A percentile compares a stretch with the other conserved stretches of the same genome.
These are phyloP conservation scores for Royoungia palumana DNA, from an alignment of 768 basidiomycete genomes.

Conservation along the genomic window DNA sequence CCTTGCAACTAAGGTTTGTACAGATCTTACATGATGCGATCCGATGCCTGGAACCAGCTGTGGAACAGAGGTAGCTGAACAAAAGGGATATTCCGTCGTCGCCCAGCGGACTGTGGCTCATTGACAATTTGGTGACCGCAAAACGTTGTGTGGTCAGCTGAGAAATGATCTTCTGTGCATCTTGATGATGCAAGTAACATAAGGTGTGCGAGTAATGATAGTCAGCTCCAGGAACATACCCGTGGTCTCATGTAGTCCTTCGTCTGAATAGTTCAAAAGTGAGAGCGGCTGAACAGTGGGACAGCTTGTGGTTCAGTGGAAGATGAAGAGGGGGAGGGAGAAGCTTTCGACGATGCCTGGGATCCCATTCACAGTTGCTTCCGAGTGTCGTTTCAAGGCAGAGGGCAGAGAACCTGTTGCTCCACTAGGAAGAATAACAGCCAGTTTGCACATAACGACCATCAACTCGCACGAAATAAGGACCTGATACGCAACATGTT, in stretches of 20 bases:
- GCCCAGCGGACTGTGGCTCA: slow-evolving; percentile 56
- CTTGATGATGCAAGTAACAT: slow-evolving; percentile 30
- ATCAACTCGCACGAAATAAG: background rate
- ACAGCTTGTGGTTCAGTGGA: slow-evolving; percentile 4
- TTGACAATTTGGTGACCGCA: slow-evolving; percentile 46
- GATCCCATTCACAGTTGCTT: slow-evolving; percentile 14
- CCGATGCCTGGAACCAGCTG: slow-evolving; percentile 43
- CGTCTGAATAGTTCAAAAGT: slow-evolving; percentile 16
- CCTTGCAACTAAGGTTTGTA: slow-evolving; percentile 51
- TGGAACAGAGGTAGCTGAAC: slow-evolving; percentile 53
- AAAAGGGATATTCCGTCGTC: slow-evolving; percentile 54
- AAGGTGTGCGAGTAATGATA: background rate
- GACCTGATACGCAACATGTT: background rate
- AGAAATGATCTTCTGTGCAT: slow-evolving; percentile 51
- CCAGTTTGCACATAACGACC: background rate
- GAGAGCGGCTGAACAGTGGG: slow-evolving; percentile 14
- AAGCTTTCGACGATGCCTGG: background rate
- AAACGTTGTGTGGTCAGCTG: slow-evolving; percentile 41
- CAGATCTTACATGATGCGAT: slow-evolving; percentile 47
- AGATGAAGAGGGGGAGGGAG: background rate
- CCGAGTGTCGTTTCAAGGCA: background rate
- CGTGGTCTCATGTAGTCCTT: slow-evolving; percentile 21
- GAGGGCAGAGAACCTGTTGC: background rate
- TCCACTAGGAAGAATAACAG: background rate
- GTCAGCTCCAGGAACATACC: slow-evolving; percentile 12